phyloP scores from a whole-genome alignment of 352 stramenopile species.

The Globisporangium cylindrosporum region DNA sequence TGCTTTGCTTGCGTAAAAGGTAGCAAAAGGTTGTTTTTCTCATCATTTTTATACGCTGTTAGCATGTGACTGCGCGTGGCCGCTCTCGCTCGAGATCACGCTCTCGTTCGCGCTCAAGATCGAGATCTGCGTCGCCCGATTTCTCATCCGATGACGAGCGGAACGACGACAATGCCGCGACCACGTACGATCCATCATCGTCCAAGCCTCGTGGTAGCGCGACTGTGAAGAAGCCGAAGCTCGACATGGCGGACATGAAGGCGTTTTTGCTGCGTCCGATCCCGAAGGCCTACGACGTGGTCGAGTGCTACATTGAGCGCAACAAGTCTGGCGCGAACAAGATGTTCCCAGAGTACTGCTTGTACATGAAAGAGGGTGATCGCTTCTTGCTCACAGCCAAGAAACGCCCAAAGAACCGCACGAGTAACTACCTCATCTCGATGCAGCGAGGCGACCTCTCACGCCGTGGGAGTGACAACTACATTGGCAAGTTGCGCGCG shows the following conservation, averaged over 20 bases:
- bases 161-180: slow-evolving; percentile 55
- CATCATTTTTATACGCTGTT: not conserved
- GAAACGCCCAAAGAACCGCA: slow-evolving; percentile 95
- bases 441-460: slow-evolving; percentile 92
- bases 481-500: slow-evolving; percentile 93
- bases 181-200: slow-evolving; percentile 51
- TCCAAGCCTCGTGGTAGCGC: slow-evolving; percentile 29
- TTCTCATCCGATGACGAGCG: slow-evolving; percentile 65
- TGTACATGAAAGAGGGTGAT: slow-evolving; percentile 93
- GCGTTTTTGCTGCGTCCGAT: slow-evolving; percentile 77
- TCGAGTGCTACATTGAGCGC: slow-evolving; percentile 94
- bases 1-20: not conserved
- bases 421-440: slow-evolving; percentile 96
- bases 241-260: slow-evolving; percentile 82
- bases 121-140: slow-evolving; percentile 57
- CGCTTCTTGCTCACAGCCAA: slow-evolving; percentile 96
- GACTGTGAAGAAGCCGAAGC: slow-evolving; percentile 63
- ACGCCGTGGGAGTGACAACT: slow-evolving; percentile 88
- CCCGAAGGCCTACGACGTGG: slow-evolving; percentile 85
- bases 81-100: slow-evolving; percentile 46
- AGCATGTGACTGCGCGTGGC: slow-evolving; percentile 33
- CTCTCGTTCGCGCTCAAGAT: slow-evolving; percentile 42
- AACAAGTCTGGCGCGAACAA: slow-evolving; percentile 92
- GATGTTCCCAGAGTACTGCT: slow-evolving; percentile 91
- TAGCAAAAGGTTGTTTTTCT: not conserved